These are phyloP conservation scores for Halteria grandinella DNA, from an alignment of 73 alveolate species.

Conservation along the genomic window DNA sequence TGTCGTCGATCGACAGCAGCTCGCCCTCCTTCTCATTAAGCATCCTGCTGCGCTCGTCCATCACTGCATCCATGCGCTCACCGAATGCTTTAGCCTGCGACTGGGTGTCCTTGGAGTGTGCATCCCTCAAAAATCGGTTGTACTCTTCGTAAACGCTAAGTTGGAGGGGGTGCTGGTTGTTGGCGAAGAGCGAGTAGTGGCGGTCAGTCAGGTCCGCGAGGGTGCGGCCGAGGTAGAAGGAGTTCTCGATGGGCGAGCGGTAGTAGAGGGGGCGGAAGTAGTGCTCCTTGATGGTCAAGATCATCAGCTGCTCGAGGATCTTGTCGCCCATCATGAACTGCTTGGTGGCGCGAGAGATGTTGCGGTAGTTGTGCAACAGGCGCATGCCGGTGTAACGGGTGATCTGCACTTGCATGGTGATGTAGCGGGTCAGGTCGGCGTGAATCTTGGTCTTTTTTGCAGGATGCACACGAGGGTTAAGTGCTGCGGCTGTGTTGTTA, in stretches of 20 bases:
- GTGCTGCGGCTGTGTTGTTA: slow-evolving; percentile 56
- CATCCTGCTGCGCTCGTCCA: slow-evolving; percentile 1
- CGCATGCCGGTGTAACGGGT: slow-evolving; percentile 69
- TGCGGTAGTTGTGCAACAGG: slow-evolving; percentile 66
- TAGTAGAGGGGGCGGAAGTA: slow-evolving; percentile 66
- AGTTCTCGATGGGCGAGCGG: slow-evolving; percentile 60
- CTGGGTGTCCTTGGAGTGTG: slow-evolving; percentile 46
- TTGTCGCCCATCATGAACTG: slow-evolving; percentile 74
- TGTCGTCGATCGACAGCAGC: slow-evolving; percentile 62
- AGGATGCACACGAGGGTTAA: slow-evolving; percentile 62
- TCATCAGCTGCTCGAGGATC: slow-evolving; percentile 54
- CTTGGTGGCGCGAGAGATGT: slow-evolving; percentile 71
- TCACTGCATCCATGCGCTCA: slow-evolving; percentile 42
- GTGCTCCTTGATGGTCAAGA: slow-evolving; percentile 56
- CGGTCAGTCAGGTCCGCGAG: slow-evolving; percentile 70
- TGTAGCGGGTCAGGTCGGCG: slow-evolving; percentile 47
- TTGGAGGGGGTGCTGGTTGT: slow-evolving; percentile 73
- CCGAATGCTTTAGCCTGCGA: background rate
- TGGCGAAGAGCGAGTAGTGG: slow-evolving; percentile 68
- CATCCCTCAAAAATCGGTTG: slow-evolving; percentile 55
- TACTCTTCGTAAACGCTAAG: slow-evolving; percentile 55
- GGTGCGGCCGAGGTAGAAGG: slow-evolving; percentile 57
- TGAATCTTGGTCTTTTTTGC: slow-evolving; percentile 68
- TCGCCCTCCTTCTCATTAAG: slow-evolving; percentile 67
- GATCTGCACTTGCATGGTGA: slow-evolving; percentile 66